A percentile compares a stretch with the other conserved stretches of the same genome.
phyloP scores from a whole-genome alignment of 495 filamentous ascomycete species.

The Penicillium coffeae region DNA sequence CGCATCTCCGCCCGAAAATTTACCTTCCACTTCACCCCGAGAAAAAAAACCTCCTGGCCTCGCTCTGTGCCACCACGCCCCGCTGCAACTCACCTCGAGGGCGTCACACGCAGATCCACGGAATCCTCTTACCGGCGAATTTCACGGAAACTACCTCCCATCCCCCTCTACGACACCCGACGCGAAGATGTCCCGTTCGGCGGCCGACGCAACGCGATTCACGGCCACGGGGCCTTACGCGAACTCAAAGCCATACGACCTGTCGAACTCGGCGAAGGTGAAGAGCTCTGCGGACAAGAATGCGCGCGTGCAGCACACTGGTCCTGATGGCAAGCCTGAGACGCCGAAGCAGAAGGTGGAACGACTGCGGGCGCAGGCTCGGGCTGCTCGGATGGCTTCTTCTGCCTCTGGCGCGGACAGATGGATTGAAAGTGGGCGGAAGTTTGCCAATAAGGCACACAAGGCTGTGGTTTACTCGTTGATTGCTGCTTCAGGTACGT shows the following conservation, averaged over 20 bases:
- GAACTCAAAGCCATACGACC: conserved; percentile 56
- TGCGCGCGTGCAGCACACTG: conserved; percentile 17
- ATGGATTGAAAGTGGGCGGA: conserved; percentile 62
- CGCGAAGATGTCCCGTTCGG: conserved; percentile 70
- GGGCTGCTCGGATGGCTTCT: conserved; percentile 61
- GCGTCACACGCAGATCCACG: background rate
- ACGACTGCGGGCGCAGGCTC: conserved; percentile 76
- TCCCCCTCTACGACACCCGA: background rate
- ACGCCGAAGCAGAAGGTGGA: conserved; percentile 88
- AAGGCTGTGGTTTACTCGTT: conserved; percentile 68
- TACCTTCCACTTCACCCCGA: conserved; percentile 21
- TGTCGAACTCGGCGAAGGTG: conserved; percentile 31
- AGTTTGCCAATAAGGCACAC: conserved; percentile 80
- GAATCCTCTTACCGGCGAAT: conserved; percentile 3
- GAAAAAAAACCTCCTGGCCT: conserved; percentile 9
- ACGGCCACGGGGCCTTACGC: conserved; percentile 89
- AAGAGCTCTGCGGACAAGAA: conserved; percentile 18
- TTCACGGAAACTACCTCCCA: background rate
- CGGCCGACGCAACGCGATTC: conserved; percentile 92
- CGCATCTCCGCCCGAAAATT: conserved; percentile 33
- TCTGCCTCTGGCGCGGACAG: conserved; percentile 61
- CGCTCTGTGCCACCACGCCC: conserved; percentile 13
- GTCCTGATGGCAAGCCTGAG: conserved; percentile 49
- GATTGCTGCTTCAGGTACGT: conserved; percentile 76
- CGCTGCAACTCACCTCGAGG: background rate